These are phyloP conservation scores for Halteria grandinella DNA, from an alignment of 73 alveolate species.

Conservation along the genomic window DNA sequence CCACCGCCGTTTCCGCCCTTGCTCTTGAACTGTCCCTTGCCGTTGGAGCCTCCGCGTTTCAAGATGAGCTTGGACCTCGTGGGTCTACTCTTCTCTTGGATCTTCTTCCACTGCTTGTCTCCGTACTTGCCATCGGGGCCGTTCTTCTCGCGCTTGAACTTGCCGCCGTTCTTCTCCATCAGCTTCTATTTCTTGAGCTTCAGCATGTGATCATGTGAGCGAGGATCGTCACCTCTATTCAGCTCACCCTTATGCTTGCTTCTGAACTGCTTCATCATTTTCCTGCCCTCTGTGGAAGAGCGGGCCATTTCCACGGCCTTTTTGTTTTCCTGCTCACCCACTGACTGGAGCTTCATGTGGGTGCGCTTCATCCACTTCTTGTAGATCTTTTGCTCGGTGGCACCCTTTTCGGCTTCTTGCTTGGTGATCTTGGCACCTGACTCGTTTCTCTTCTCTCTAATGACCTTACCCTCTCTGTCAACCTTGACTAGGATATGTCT, in stretches of 20 bases:
- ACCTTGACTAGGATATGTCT: constrained; percentile 54
- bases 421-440: constrained; percentile 49
- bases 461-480: constrained; percentile 52
- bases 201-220: neutral
- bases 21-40: too few species aligned
- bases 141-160: neutral
- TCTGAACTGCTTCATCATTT: constrained; percentile 46
- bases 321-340: constrained; percentile 82
- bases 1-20: too few species aligned
- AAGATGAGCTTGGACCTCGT: constrained; percentile 16
- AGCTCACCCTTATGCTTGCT: constrained; percentile 31
- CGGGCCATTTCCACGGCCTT: constrained; percentile 63
- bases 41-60: neutral
- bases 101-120: constrained; percentile 24
- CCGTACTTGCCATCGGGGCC: constrained; percentile 5
- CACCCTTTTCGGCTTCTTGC: constrained; percentile 57
- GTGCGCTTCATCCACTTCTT: constrained; percentile 83
- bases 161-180: constrained; percentile 3
- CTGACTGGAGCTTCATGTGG: constrained; percentile 63
- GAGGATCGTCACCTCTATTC: constrained; percentile 42
- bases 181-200: constrained; percentile 39
- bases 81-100: constrained; percentile 2
- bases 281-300: constrained; percentile 62
- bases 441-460: constrained; percentile 64
- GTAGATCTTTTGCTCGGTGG: constrained; percentile 71